These are phyloP conservation scores for Cavenderia fasciculata DNA, from an alignment of 78 protist species.

Conservation along the genomic window DNA sequence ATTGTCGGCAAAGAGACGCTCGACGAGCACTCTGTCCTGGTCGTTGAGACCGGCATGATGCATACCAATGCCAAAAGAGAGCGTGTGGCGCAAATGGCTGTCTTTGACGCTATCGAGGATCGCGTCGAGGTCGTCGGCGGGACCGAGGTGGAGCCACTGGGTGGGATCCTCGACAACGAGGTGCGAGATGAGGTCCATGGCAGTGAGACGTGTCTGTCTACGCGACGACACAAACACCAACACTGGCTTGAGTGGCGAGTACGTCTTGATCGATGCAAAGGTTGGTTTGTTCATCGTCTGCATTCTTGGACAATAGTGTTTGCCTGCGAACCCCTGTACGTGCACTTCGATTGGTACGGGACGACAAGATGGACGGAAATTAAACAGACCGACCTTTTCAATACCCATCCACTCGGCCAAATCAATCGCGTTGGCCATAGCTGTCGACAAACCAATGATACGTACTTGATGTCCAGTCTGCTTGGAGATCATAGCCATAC, in stretches of 20 bases:
- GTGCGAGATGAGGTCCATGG: constrained; percentile 92
- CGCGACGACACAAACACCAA: constrained; percentile 98
- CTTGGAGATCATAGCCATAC: constrained; percentile 92
- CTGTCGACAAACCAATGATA: constrained; percentile 98
- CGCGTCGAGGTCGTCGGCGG: constrained; percentile 63
- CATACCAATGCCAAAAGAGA: constrained; percentile 98
- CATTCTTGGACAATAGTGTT: constrained; percentile 99
- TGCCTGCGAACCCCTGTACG: constrained; percentile 94
- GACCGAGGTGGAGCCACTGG: constrained; percentile 62
- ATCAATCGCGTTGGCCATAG: constrained; percentile 99
- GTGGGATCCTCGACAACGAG: constrained; percentile 80
- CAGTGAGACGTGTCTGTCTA: constrained; percentile 99
- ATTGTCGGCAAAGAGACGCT: constrained; percentile 90
- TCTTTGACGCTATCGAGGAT: constrained; percentile 73
- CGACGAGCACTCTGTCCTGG: constrained; percentile 87
- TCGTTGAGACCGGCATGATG: constrained; percentile 99
- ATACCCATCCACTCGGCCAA: constrained; percentile 98
- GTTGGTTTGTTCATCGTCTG: constrained; percentile 99
- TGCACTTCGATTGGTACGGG: constrained; percentile 97
- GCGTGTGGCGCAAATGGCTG: constrained; percentile 82
- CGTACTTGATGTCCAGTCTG: constrained; percentile 88
- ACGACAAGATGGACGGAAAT: constrained; percentile 97
- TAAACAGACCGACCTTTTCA: constrained; percentile 90
- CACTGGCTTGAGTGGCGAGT: constrained; percentile 90
- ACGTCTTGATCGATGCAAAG: constrained; percentile 90